Evolutionary conservation across 2,329 filamentous ascomycete genomes (phyloP), one percentile per base, ranked within the genome.

Genomic region (Coniochaeta ligniaria): DNA sequence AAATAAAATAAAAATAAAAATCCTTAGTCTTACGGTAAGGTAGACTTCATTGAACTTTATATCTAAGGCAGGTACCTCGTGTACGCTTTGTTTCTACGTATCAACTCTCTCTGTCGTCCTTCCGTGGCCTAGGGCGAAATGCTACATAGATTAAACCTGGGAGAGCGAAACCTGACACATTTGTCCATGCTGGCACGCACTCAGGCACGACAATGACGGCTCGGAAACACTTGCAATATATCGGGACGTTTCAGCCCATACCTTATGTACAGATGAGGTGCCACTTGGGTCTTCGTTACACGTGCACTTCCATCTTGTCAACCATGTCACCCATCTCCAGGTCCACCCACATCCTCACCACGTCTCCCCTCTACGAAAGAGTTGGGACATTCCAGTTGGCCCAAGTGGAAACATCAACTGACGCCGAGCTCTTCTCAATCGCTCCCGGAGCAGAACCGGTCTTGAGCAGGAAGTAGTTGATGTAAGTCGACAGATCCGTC

Each of bases 391-490:
- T 68, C 78, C 77, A 80, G 20, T 74, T 70, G 56, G 75, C 73
- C 76, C 76, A 80, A 41, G 71, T 66, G 47, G 66, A 63, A 60
- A 76, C 66, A 45, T 74, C 70, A 43, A 78, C 77, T 20, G 36
- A 74, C 20, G 73, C 69, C n/a, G 69, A 67, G 66, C 73, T 75
- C 68, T 71, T 72, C 70, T 77, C 74, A 41, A 76, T 65, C 26
- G 68, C 69, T 2, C 65, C 67, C 0, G 75, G 75, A 5, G 68
- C 68, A 16, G 69, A 69, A 33, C 70, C 68, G 33, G 67, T 67
- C 60, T 70, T 70, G 47, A 81, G 71, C 58, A 83, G 69, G 69
- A 83, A 85, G 69, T 80, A 80, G 73, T 80, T 78, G 69, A 85
- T 80, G 70, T 80, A 86, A 7, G 76, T 75, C 45, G 73, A 80